A percentile compares a stretch with the other conserved stretches of the same genome.
Conservation (phyloP, 192 early-diverging fungal species). For the Bifiguratus adelaidae region DNA sequence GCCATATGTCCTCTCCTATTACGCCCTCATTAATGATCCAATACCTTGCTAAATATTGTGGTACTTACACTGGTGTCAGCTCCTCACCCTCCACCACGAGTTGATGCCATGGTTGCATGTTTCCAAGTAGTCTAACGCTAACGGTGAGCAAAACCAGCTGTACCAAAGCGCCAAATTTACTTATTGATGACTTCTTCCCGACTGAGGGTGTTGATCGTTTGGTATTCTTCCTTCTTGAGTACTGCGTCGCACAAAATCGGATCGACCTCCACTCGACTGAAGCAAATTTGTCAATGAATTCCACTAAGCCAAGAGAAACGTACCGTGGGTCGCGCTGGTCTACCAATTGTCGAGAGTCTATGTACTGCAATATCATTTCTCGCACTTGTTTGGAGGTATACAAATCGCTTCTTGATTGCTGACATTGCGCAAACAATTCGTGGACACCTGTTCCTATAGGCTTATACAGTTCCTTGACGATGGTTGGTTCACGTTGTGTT, state of each 20-base stretch:
- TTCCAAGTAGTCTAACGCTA: constrained; percentile 18
- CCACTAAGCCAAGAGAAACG: background rate
- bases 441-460: constrained; percentile 25
- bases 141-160: background rate
- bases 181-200: background rate
- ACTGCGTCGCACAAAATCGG: constrained; percentile 51
- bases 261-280: constrained; percentile 61
- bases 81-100: too few relatives aligned
- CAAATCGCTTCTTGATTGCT: constrained; percentile 32
- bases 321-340: constrained; percentile 36
- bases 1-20: constrained; percentile 30
- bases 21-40: too few relatives aligned
- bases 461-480: constrained; percentile 40
- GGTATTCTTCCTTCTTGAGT: constrained; percentile 55
- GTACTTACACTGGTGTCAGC: too few relatives aligned
- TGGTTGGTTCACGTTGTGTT: constrained; percentile 8
- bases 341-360: constrained; percentile 44
- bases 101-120: constrained; percentile 44
- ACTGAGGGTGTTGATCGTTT: constrained; percentile 19
- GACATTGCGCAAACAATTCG: constrained; percentile 41
- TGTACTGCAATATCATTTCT: constrained; percentile 45
- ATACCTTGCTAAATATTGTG: too few relatives aligned
- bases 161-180: too few relatives aligned
- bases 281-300: too few relatives aligned
- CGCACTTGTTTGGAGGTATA: constrained; percentile 52